Evolutionary conservation across 148 eudicot species (phyloP), one percentile per base, ranked within the genome.

Genomic region (Rheum nobile): DNA sequence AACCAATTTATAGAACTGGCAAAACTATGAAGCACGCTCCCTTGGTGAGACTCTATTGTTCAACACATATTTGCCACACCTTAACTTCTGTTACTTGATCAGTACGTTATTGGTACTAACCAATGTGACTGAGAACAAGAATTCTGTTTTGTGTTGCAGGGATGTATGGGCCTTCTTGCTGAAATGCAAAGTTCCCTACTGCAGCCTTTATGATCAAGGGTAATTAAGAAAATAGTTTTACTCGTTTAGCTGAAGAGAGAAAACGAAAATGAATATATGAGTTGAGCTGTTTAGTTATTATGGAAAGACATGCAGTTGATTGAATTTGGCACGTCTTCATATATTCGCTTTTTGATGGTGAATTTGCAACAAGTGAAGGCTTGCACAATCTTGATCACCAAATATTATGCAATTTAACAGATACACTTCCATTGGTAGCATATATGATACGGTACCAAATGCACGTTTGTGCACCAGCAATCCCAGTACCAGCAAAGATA

Each of bases 161-260:
- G 98, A 94, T 85, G 86, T 94, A 28, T 94, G 98, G 98, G 97
- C 93, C 39, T 94, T 94, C 79, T 91, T 94, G 76, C 76, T 89
- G 79, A 87, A 83, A 35, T 89, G 93, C 88, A 91, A 94, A 85
- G 98, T 94, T 79, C 90, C 72, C 8, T 94, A 94, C 84, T 94
- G 98, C 91, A 82, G 88, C 77, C 96, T 94, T 28, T 94, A 94
- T 84, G 98, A 94, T 87, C 90, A 89, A 83, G 98, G 98, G 98
- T 94, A 91, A 79, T 59, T 76, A 50, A n/a, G 55, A 22, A 7
- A n/a, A 50, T 50, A 50, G 8, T 50, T 19, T 50, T 50, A n/a
- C 34, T 57, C 16, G 26, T 57, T 57, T 57, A n/a, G 22, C 55
- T 43, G 46, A 43, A 43, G 16, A 42, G 46, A 43, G 46, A 43